A percentile compares a stretch with the other conserved stretches of the same genome.
These are phyloP conservation scores for Penicillium sp. DNA, from an alignment of 2,329 filamentous ascomycete genomes.

Conservation along the genomic window DNA sequence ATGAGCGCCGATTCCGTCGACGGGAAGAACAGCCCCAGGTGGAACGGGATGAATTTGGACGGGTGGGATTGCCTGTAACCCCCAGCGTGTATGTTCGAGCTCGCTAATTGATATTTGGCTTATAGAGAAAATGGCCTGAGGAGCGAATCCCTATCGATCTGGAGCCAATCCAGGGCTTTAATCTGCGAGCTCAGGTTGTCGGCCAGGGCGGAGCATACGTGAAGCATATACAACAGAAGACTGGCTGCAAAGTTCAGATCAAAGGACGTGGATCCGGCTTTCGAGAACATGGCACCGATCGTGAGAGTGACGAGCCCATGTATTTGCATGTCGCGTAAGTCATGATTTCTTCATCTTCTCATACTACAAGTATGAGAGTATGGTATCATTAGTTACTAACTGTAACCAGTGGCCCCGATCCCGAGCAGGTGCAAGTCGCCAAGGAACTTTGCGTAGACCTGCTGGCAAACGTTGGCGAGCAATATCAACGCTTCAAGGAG, in stretches of 20 bases:
- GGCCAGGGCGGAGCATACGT: slow-evolving; percentile 92
- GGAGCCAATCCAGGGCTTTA: slow-evolving; percentile 90
- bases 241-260: slow-evolving; percentile 93
- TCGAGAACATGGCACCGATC: slow-evolving; percentile 80
- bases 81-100: not conserved
- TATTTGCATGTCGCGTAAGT: slow-evolving; percentile 91
- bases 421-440: slow-evolving; percentile 77
- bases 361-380: too few species aligned
- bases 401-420: slow-evolving; percentile 70
- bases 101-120: not conserved
- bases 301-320: slow-evolving; percentile 93
- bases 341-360: not conserved
- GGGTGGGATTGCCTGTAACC: slow-evolving; percentile 53
- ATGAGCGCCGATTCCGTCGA: slow-evolving; percentile 86
- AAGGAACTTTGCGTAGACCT: slow-evolving; percentile 88
- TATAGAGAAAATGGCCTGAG: slow-evolving; percentile 95
- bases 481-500: slow-evolving; percentile 88
- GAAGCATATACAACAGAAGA: slow-evolving; percentile 96
- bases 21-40: slow-evolving; percentile 66
- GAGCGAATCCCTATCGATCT: slow-evolving; percentile 89
- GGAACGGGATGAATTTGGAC: slow-evolving; percentile 85
- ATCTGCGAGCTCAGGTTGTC: slow-evolving; percentile 91
- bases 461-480: slow-evolving; percentile 76
- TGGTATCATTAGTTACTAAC: slow-evolving; percentile 29
- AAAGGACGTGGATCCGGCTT: slow-evolving; percentile 95